Evolutionary conservation across 2,329 filamentous ascomycete genomes (phyloP), one percentile per base, ranked within the genome.

Genomic region (Aureobasidium sp.): DNA sequence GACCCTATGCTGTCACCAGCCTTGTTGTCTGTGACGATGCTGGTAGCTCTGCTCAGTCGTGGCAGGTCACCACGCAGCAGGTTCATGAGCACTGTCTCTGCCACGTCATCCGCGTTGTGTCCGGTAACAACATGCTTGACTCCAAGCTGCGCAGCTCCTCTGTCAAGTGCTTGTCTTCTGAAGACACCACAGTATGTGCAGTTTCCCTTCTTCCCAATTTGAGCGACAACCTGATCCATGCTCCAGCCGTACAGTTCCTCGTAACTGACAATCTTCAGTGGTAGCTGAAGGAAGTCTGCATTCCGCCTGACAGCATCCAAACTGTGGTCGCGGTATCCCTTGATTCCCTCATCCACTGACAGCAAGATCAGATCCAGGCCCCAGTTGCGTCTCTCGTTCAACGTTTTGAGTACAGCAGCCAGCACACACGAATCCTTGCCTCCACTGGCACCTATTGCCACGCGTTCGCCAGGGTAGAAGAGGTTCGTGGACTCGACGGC

Each of bases 121-220:
- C 94, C 94, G 0, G 94, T 99, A 20, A 99, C 91, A 5, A 99
- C 92, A 76, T 99, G 94, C 69, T 86, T 86, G 69, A 99, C 96
- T 0, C 85, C 87, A 62, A 99, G 77, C 74, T 89, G 87, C 69
- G 91, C 92, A 5, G 94, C 92, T 20, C 94, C 94, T 9, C 94
- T 86, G 73, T 99, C 94, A 37, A 99, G 81, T 1, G 94, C 94
- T 77, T 99, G 94, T 63, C 95, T 84, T 60, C 94, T 83, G 72
- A 99, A 99, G 20, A 99, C 94, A 15, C 94, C 94, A 71, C 94
- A 99, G 71, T 99, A 99, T 34, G 95, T 99, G 81, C 94, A 99
- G 75, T 99, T 99, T 34, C 93, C 92, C 75, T 97, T 97, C 78
- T 97, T 97, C 15, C 94, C 94, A 56, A 99, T 89, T 52, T 93